These are phyloP conservation scores for Macrophomina tecta DNA, from an alignment of 2,329 filamentous ascomycete species.

Conservation along the genomic window DNA sequence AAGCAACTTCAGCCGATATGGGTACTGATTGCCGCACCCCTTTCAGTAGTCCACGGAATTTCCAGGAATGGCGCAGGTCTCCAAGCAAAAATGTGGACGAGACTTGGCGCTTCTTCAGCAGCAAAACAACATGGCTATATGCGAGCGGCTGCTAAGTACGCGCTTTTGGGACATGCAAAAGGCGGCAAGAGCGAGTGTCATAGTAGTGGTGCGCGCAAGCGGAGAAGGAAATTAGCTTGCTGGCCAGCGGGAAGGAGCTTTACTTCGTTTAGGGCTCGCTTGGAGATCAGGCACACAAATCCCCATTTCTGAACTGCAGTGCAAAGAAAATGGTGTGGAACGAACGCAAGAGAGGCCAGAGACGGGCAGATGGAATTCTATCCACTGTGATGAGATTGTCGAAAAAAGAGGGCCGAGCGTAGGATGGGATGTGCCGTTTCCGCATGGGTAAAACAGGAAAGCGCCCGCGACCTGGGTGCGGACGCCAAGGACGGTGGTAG, in stretches of 20 bases:
- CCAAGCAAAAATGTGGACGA: conserved; percentile 7
- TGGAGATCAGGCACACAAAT: background rate
- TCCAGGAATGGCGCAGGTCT: conserved; percentile 1
- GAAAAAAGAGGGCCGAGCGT: background rate
- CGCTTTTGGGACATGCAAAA: background rate
- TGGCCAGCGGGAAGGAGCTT: background rate
- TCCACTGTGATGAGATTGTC: background rate
- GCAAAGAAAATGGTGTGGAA: background rate
- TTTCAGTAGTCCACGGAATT: background rate
- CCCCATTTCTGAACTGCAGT: background rate
- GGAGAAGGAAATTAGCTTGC: background rate
- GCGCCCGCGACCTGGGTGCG: conserved; percentile 14
- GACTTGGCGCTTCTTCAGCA: background rate
- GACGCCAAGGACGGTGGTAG: conserved; percentile 6
- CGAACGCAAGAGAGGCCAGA: background rate
- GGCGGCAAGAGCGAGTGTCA: background rate
- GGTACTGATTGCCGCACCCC: background rate
- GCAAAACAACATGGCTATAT: too few relatives aligned
- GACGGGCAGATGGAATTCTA: background rate
- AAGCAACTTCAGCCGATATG: background rate
- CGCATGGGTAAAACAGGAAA: conserved; percentile 22
- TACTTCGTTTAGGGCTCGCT: conserved; percentile 4
- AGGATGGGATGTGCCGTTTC: conserved; percentile 20
- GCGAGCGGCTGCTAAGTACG: background rate
- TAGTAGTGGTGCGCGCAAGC: conserved; percentile 1